Conservation (phyloP, 2,329 filamentous ascomycete genomes). For the Aspergillus caelatus region DNA sequence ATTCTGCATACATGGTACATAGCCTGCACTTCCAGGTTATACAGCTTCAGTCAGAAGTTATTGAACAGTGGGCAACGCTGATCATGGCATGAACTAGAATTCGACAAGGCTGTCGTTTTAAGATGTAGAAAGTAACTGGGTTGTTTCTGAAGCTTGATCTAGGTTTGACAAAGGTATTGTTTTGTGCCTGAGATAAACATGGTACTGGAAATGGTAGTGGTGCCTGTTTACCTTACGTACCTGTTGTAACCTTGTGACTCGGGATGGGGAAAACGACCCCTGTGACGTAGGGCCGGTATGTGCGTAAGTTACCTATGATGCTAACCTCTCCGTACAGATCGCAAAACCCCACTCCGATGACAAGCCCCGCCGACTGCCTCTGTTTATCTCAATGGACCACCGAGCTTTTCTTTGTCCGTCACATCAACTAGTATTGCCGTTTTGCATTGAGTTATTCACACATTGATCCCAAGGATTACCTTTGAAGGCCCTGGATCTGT, state of each 20-base stretch:
- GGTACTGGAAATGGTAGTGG: neutral
- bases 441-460: neutral
- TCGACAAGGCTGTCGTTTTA: neutral
- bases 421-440: neutral
- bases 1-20: neutral
- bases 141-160: neutral
- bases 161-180: neutral
- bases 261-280: neutral
- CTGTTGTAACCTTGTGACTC: neutral
- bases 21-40: neutral
- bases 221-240: neutral
- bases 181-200: neutral
- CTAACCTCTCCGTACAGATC: slow-evolving; percentile 11
- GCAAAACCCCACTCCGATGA: slow-evolving; percentile 28
- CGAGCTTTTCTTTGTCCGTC: slow-evolving; percentile 12
- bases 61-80: neutral
- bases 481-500: neutral
- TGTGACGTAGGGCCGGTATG: slow-evolving; percentile 15
- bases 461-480: neutral
- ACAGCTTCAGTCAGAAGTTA: neutral
- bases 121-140: neutral
- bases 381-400: slow-evolving; percentile 21
- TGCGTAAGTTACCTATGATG: neutral
- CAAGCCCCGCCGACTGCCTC: slow-evolving; percentile 24
- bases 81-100: neutral